These are phyloP conservation scores for Gastrodia elata DNA, from an alignment of 106 monocot genomes.

Conservation along the genomic window DNA sequence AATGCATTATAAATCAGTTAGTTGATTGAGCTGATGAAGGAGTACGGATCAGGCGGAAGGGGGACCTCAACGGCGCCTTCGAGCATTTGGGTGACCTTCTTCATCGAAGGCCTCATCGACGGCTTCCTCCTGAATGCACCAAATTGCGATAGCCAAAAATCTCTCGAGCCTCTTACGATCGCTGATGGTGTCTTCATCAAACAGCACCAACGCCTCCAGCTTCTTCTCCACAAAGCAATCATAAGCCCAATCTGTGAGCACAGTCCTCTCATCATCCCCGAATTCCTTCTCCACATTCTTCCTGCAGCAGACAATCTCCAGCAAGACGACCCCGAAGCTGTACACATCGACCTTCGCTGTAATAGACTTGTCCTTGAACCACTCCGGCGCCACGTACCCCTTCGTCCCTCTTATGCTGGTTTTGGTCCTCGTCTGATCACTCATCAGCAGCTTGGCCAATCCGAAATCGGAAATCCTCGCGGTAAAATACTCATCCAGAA, in stretches of 20 bases:
- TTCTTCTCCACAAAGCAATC: constrained; percentile 13
- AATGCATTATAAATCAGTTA: neutral
- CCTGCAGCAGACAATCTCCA: constrained; percentile 35
- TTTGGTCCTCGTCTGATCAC: constrained; percentile 23
- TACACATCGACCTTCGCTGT: constrained; percentile 49
- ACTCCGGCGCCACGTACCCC: constrained; percentile 48
- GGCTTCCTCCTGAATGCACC: constrained; percentile 35
- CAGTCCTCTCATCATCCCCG: constrained; percentile 7
- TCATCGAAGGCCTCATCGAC: constrained; percentile 28
- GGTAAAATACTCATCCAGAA: constrained; percentile 10
- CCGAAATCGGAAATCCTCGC: constrained; percentile 25
- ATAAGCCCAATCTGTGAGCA: constrained; percentile 25
- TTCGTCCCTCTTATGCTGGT: constrained; percentile 27
- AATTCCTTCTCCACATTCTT: constrained; percentile 19
- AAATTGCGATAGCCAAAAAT: constrained; percentile 18
- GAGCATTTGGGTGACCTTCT: constrained; percentile 28
- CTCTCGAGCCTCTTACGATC: constrained; percentile 12
- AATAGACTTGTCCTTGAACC: constrained; percentile 36
- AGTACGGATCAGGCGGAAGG: neutral
- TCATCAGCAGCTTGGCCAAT: constrained; percentile 13
- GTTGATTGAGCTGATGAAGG: constrained; percentile 2
- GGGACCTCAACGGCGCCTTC: constrained; percentile 19
- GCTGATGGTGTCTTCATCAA: constrained; percentile 12
- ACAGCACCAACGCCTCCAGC: constrained; percentile 6
- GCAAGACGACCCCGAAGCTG: constrained; percentile 42